Evolutionary conservation across 805 yeast genomes (phyloP).

Genomic region (Lachancea lanzarotensis): DNA sequence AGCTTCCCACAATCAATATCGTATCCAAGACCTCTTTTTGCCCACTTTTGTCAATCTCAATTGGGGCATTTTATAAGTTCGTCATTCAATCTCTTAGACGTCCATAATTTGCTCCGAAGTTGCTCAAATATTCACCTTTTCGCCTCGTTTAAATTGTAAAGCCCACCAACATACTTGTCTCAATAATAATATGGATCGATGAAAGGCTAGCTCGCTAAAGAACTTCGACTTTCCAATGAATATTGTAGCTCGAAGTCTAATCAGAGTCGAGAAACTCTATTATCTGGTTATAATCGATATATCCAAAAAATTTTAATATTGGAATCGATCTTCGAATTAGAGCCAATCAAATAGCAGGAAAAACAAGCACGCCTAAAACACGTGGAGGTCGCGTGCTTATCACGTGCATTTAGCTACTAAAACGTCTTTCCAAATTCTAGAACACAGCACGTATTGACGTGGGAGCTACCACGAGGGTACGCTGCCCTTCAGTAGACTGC

Average conservation of each 20-base stretch:
- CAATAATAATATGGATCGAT: neutral
- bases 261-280: neutral
- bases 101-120: neutral
- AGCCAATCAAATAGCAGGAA: conserved; percentile 6
- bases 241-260: neutral
- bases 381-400: too few relatives aligned
- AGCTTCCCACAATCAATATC: too few relatives aligned
- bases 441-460: too few relatives aligned
- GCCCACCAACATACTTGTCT: neutral
- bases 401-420: too few relatives aligned
- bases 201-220: neutral
- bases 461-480: conserved; percentile 2
- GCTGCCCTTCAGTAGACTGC: neutral
- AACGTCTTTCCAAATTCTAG: too few relatives aligned
- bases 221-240: neutral
- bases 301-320: conserved; percentile 3
- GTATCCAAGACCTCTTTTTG: too few relatives aligned
- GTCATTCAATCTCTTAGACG: neutral
- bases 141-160: neutral
- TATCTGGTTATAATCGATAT: conserved; percentile 1
- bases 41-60: too few relatives aligned
- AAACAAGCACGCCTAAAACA: neutral
- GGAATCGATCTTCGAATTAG: neutral
- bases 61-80: too few relatives aligned
- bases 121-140: neutral